These are phyloP conservation scores for Zea mays DNA, from an alignment of 176 grass and related monocot species.

Conservation along the genomic window Zm-B73-REFERENCE-NAM-5.0 NC_050105.1:143532001-143532500, in stretches of 20 bases:
- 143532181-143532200: conserved; percentile 69
- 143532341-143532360: neutral
- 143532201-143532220: conserved; percentile 91
- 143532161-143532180: conserved; percentile 77
- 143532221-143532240: conserved; percentile 89
- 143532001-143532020: conserved; percentile 43
- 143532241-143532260: conserved; percentile 84
- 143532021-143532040: conserved; percentile 38
- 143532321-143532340: neutral
- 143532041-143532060: conserved; percentile 84
- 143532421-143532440: neutral
- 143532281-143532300: neutral
- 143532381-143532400: neutral
- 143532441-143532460: neutral
- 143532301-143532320: neutral
- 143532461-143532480: neutral
- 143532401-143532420: neutral
- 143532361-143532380: neutral
- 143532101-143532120: conserved; percentile 4
- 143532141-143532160: conserved; percentile 85
- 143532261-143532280: conserved; percentile 46
- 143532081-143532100: conserved; percentile 14
- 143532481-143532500: neutral
- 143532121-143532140: neutral
- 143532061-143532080: conserved; percentile 55